A percentile compares a stretch with the other conserved stretches of the same genome.
These are phyloP conservation scores for Blastobotrys robertii DNA, from an alignment of 805 yeast genomes.

Conservation along the genomic window DNA sequence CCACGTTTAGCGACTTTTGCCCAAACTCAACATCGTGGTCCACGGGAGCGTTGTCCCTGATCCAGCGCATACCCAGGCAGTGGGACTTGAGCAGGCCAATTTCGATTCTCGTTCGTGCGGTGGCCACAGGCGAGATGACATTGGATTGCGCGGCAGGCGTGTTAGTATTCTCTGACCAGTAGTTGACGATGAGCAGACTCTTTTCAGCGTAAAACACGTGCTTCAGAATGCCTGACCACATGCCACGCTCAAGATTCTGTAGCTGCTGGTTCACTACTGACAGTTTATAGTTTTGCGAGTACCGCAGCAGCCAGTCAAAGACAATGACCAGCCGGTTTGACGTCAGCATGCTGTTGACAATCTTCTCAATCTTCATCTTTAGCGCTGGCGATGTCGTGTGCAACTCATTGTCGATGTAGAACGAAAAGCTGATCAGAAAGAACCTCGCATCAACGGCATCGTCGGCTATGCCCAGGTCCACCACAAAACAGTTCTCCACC, in stretches of 20 bases:
- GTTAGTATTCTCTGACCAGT: conserved; percentile 42
- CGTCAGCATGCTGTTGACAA: conserved; percentile 44
- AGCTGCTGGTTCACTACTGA: conserved; percentile 52
- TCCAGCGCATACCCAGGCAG: conserved; percentile 51
- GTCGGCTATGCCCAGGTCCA: conserved; percentile 69
- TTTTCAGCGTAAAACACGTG: conserved; percentile 48
- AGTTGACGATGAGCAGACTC: conserved; percentile 45
- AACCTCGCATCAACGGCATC: conserved; percentile 55
- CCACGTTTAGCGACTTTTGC: conserved; percentile 26
- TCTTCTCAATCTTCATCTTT: conserved; percentile 39
- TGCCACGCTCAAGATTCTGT: conserved; percentile 36
- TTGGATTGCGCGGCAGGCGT: conserved; percentile 26
- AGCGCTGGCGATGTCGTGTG: conserved; percentile 20
- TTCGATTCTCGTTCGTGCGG: conserved; percentile 45
- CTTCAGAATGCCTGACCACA: conserved; percentile 53
- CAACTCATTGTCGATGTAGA: conserved; percentile 36
- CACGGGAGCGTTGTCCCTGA: conserved; percentile 41
- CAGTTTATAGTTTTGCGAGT: conserved; percentile 55
- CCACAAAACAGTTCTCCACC: conserved; percentile 55
- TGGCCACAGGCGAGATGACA: too few species aligned
- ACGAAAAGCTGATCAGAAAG: conserved; percentile 66
- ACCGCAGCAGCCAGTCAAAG: conserved; percentile 47
- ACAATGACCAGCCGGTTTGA: conserved; percentile 40
- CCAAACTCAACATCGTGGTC: conserved; percentile 26
- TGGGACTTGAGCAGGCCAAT: conserved; percentile 44